Base-by-base conservation (phyloP, 1,284 basidiomycete species). In the Ustilago xerochloae region DNA sequence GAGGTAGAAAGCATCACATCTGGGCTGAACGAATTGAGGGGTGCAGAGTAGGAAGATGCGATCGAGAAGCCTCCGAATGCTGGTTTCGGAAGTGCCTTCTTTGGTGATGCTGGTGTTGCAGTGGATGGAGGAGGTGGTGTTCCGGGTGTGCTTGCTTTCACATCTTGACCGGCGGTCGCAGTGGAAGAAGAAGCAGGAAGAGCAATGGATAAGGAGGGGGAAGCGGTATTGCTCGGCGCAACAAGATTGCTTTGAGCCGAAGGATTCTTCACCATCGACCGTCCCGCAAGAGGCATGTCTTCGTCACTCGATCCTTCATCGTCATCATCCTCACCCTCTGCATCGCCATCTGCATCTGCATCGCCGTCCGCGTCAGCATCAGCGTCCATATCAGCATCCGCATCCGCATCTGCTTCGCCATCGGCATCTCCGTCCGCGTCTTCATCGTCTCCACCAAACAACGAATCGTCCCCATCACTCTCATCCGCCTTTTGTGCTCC, bases 1-100 rank as follows among this genome's bases (percentile, higher is more conserved):
- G 91, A 91, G 26, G 92, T 91, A 4, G 93, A 94, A 88, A 99
- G 89, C 41, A 99, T 85, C 36, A 97, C 85, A 82, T 98, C 93
- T 4, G 90, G 87, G 24, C 93, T 95, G 85, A 91, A 93, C 41
- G 77, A 59, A 56, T 75, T 58, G 28, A 84, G 60, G 10, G 84
- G 77, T 6, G 75, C 67, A 41, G 84, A 76, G 70, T 73, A 80
- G 35, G 81, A 79, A 41, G 80, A 67, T 20, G 77, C 43, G n/a
- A 62, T 55, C 12, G 54, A 63, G 50, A 78, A 76, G 16, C 78
- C 78, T 12, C 80, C 81, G 48, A 82, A 81, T 12, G 76, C 61
- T 4, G 81, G 75, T 49, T 82, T 82, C 26, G 81, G 80, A 4
- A 79, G 65, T 18, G 63, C 15, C 24, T 63, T 76, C 33, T 48